Percentiles rank a stretch among this genome's conserved stretches.
phyloP scores from a whole-genome alignment of 768 basidiomycete genomes.

The Amanita thiersii region DNA sequence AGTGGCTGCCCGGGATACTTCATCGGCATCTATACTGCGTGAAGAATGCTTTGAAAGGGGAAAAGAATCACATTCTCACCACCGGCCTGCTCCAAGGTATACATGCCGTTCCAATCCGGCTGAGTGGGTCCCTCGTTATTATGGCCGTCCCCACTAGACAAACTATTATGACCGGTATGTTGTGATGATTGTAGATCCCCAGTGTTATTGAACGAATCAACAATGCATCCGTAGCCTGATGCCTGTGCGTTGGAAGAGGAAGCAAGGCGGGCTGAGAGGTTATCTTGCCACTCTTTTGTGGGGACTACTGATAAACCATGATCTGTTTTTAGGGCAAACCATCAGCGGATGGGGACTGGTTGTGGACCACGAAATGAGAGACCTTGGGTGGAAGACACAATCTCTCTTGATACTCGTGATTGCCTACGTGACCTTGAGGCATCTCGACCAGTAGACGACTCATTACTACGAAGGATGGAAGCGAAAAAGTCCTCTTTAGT shows the following conservation, averaged over 20 bases:
- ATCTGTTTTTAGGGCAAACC: slow-evolving; percentile 27
- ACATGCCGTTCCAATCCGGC: slow-evolving; percentile 53
- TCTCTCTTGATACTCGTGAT: slow-evolving; percentile 71
- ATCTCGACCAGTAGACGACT: slow-evolving; percentile 38
- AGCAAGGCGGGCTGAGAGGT: slow-evolving; percentile 48
- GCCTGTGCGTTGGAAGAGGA: slow-evolving; percentile 16
- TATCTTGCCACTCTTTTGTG: slow-evolving; percentile 75
- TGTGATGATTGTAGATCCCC: background rate
- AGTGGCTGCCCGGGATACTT: slow-evolving; percentile 34
- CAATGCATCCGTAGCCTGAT: slow-evolving; percentile 12
- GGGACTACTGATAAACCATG: slow-evolving; percentile 54
- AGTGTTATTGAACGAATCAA: slow-evolving; percentile 1
- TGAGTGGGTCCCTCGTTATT: slow-evolving; percentile 23
- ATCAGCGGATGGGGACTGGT: background rate
- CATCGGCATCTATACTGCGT: slow-evolving; percentile 23
- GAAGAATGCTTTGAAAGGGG: background rate
- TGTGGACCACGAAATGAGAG: slow-evolving; percentile 14
- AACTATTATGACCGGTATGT: slow-evolving; percentile 3
- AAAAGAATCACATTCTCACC: slow-evolving; percentile 11
- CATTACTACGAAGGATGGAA: slow-evolving; percentile 57
- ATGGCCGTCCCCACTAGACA: slow-evolving; percentile 20
- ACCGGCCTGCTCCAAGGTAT: slow-evolving; percentile 40
- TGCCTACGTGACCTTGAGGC: slow-evolving; percentile 59
- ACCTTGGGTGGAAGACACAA: slow-evolving; percentile 69
- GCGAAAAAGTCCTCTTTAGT: slow-evolving; percentile 78